Evolutionary conservation across 2,329 filamentous ascomycete genomes (phyloP), one percentile per base, ranked within the genome.

Genomic region (Microascus cirrosus): DNA sequence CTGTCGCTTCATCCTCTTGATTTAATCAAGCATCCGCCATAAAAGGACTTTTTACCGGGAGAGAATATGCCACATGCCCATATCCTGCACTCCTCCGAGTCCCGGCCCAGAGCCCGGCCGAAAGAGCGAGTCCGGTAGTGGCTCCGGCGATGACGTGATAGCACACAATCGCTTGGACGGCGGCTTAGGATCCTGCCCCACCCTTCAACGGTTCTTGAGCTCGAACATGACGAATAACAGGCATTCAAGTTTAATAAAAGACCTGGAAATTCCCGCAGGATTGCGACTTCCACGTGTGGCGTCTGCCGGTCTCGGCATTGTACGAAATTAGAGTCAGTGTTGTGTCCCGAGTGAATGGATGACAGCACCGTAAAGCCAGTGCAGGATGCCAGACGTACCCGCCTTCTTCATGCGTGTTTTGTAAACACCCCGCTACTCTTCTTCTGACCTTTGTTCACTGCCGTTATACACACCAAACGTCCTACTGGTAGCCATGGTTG

Each of bases 91-190:
- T 32, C 28, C 28, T 32, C 28, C 28, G 28, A 32, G 28, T 32
- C 28, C 28, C 28, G 28, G 28, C 28, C 4, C 28, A 25, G 51
- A n/a, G 51, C 51, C 28, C 28, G 28, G 28, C 35, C 32, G 34
- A 34, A 25, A 15, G 36, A n/a, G 48, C 54, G 28, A 8, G 28
- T n/a, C n/a, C 42, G 13, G n/a, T 22, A 8, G 11, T n/a, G n/a
- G 45, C 20, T 22, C 7, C 45, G 39, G 39, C 54, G 54, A 56
- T 56, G 45, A 42, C 54, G 54, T 56, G 54, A 50, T 56, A 50
- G 28, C 54, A 56, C 54, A 56, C 54, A 56, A 56, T 56, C 15
- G 7, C 39, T 10, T 25, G 24, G 20, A 35, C 54, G 18, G 50
- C 42, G 39, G 54, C 13, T 20, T 15, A 11, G 8, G 24, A 24